These are phyloP conservation scores for Polysphondylium violaceum DNA, from an alignment of 78 protist genomes.

Conservation along the genomic window DNA sequence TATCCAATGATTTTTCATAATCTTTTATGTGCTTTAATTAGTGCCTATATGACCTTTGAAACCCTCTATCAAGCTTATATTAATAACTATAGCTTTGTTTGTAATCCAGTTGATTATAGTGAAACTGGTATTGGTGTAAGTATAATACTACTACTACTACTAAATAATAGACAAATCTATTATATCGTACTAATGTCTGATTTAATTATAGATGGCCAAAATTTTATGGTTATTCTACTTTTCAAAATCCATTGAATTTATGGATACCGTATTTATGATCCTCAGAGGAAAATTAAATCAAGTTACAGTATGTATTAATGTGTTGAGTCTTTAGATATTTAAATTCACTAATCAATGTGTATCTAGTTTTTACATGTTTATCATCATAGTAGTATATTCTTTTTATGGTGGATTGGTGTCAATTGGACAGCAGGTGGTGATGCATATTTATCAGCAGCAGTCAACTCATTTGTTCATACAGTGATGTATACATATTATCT, in stretches of 20 bases:
- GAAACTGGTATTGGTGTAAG: constrained; percentile 74
- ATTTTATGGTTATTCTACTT: constrained; percentile 74
- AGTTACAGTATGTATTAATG: constrained; percentile 16
- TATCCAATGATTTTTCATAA: constrained; percentile 63
- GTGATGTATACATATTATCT: constrained; percentile 83
- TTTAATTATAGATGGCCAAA: constrained; percentile 67
- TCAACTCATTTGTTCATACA: constrained; percentile 74
- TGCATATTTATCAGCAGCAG: constrained; percentile 50
- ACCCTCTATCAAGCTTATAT: constrained; percentile 44
- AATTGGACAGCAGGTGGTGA: constrained; percentile 82
- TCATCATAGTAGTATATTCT: constrained; percentile 71
- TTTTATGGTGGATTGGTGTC: constrained; percentile 73
- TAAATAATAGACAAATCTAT: too few relatives aligned
- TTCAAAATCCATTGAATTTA: constrained; percentile 64
- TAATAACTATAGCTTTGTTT: constrained; percentile 39
- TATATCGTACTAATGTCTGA: too few relatives aligned
- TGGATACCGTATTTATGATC: constrained; percentile 71
- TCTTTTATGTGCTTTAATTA: constrained; percentile 7
- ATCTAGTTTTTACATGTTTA: constrained; percentile 79
- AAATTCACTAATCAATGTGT: background rate
- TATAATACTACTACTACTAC: background rate
- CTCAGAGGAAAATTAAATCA: constrained; percentile 21
- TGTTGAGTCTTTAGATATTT: too few relatives aligned
- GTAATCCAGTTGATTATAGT: constrained; percentile 64
- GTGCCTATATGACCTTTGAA: constrained; percentile 50